Conservation (phyloP, 768 basidiomycete species). For the Sistotremastrum niveocremeum region DNA sequence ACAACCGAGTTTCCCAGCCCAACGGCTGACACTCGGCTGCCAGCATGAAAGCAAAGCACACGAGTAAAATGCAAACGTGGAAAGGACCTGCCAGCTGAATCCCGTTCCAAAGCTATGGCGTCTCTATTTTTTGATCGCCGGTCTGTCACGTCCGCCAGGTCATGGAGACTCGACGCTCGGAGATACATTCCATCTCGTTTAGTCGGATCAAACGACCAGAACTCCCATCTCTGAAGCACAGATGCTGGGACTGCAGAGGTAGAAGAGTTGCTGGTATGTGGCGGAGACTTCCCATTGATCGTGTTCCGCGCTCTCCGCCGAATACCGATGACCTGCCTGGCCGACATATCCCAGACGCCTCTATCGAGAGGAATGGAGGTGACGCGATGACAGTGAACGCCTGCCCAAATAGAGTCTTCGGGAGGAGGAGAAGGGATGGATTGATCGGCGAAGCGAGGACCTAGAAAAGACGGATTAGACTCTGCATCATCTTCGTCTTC, state of each 20-base stretch:
- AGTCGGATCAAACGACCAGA: conserved; percentile 61
- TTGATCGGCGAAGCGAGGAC: conserved; percentile 6
- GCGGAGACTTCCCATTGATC: conserved; percentile 6
- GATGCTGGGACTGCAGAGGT: conserved; percentile 41
- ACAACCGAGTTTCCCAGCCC: too few relatives aligned
- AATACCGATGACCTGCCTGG: conserved; percentile 50
- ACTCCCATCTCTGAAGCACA: conserved; percentile 69
- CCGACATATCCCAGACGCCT: conserved; percentile 61
- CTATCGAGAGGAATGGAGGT: conserved; percentile 44
- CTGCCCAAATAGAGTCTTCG: conserved; percentile 22
- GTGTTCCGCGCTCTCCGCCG: conserved; percentile 43
- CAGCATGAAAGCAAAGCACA: too few relatives aligned
- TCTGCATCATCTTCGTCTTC: conserved; percentile 29
- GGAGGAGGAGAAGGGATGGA: conserved; percentile 20
- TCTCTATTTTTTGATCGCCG: neutral
- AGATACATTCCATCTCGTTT: neutral
- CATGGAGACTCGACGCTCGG: conserved; percentile 7
- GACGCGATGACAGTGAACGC: conserved; percentile 40
- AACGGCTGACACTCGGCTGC: too few relatives aligned
- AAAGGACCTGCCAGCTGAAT: too few relatives aligned
- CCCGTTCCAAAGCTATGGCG: neutral
- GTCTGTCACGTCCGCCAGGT: neutral
- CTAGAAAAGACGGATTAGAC: conserved; percentile 9
- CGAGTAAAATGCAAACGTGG: too few relatives aligned
- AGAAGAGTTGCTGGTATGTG: conserved; percentile 3